Evolutionary conservation across 345 rosid species (phyloP).

Genomic region (Rhizophora mangle): DNA sequence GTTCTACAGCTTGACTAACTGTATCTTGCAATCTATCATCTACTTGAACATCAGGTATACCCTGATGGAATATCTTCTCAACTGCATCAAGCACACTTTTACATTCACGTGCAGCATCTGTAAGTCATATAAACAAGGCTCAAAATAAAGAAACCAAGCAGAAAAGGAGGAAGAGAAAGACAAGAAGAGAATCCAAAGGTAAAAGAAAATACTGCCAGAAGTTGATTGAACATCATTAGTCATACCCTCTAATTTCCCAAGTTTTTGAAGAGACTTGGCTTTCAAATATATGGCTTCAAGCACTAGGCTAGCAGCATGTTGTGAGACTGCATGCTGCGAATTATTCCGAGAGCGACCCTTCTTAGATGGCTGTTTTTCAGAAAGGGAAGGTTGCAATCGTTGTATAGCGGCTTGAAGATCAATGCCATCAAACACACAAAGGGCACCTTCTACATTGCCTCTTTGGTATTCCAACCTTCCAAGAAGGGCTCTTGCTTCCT

Average conservation of each 20-base stretch:
- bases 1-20: constrained; percentile 84
- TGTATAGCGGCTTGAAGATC: constrained; percentile 86
- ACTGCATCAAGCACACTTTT: constrained; percentile 82
- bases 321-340: constrained; percentile 45
- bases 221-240: neutral
- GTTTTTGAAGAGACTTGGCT: constrained; percentile 92
- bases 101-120: constrained; percentile 90
- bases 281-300: constrained; percentile 89
- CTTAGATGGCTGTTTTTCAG: constrained; percentile 51
- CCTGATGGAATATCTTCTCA: constrained; percentile 77
- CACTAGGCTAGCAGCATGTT: constrained; percentile 78
- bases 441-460: constrained; percentile 91
- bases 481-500: constrained; percentile 98
- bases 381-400: constrained; percentile 52
- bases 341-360: constrained; percentile 54
- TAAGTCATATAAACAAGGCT: constrained; percentile 21
- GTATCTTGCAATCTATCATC: constrained; percentile 72
- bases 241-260: constrained; percentile 69
- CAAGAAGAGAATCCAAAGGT: neutral
- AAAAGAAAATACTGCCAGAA: neutral
- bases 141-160: constrained; percentile 1
- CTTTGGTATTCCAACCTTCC: constrained; percentile 92
- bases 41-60: constrained; percentile 78
- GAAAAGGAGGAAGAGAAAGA: too few species aligned
- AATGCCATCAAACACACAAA: constrained; percentile 89